Evolutionary conservation across 306 rosid genomes (phyloP).

Genomic region (Quercus wislizeni): DNA sequence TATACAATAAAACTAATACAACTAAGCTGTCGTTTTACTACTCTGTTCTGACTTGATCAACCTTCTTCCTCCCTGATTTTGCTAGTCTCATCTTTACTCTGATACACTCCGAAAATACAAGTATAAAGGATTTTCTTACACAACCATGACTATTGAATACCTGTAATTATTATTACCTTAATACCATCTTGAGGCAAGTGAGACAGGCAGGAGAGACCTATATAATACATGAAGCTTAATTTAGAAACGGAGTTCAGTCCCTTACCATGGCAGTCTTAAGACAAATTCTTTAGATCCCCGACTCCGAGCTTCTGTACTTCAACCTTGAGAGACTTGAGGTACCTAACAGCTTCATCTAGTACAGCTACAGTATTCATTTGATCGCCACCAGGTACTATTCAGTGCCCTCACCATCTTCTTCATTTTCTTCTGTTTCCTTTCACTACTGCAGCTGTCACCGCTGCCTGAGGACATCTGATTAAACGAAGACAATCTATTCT

Average conservation of each 20-base stretch:
- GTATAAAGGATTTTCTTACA: neutral
- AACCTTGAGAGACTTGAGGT: slow-evolving; percentile 87
- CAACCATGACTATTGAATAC: neutral
- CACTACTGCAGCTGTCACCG: slow-evolving; percentile 35
- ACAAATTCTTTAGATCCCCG: slow-evolving; percentile 32
- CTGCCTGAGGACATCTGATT: slow-evolving; percentile 34
- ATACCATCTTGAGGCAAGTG: neutral
- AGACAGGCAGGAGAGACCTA: neutral
- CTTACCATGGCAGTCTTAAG: neutral
- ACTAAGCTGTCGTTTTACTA: too few species aligned
- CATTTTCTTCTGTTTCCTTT: slow-evolving; percentile 58
- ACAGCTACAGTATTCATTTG: slow-evolving; percentile 65
- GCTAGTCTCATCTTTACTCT: too few species aligned
- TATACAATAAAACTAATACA: too few species aligned
- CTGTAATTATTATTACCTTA: too few species aligned
- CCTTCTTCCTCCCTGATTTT: too few species aligned
- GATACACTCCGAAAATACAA: neutral
- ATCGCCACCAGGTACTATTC: slow-evolving; percentile 74
- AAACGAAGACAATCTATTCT: slow-evolving; percentile 39
- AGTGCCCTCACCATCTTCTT: slow-evolving; percentile 77
- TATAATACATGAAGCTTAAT: neutral
- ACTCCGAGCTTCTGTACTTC: slow-evolving; percentile 75
- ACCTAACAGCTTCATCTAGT: slow-evolving; percentile 84
- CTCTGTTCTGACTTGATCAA: too few species aligned
- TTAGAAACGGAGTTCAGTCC: neutral